These are phyloP conservation scores for Cytidiella melzeri DNA, from an alignment of 768 basidiomycete genomes.

Conservation along the genomic window DNA sequence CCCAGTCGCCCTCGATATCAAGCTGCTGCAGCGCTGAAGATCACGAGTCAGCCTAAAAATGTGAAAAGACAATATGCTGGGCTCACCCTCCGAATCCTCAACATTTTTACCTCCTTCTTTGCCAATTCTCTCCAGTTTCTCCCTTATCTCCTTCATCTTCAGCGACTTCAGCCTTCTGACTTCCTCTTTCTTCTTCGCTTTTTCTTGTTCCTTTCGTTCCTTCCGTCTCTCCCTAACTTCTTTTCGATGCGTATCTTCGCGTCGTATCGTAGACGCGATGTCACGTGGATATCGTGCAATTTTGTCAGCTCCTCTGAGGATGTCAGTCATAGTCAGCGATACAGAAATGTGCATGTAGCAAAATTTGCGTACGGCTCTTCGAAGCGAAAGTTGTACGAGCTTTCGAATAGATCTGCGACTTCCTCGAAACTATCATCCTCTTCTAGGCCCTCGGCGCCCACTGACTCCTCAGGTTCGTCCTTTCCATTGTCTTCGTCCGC, in stretches of 20 bases:
- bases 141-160: conserved; percentile 77
- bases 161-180: conserved; percentile 74
- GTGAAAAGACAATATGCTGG: neutral
- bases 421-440: conserved; percentile 85
- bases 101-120: conserved; percentile 58
- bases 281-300: conserved; percentile 77
- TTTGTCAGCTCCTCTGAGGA: conserved; percentile 51
- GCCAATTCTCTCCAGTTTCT: conserved; percentile 68
- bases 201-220: conserved; percentile 74
- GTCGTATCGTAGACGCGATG: conserved; percentile 54
- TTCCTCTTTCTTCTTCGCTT: conserved; percentile 69
- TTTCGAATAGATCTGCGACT: conserved; percentile 86
- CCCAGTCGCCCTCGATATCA: conserved; percentile 92
- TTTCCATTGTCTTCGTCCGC: conserved; percentile 18
- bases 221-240: conserved; percentile 76
- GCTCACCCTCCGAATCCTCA: conserved; percentile 27
- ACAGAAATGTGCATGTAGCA: neutral
- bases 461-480: conserved; percentile 21
- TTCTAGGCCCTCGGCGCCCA: conserved; percentile 24
- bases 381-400: conserved; percentile 96
- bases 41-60: neutral
- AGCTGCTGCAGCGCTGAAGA: conserved; percentile 54
- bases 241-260: conserved; percentile 74
- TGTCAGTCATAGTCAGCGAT: conserved; percentile 9
- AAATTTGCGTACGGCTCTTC: conserved; percentile 77